Percentiles rank a stretch among this genome's conserved stretches.
Evolutionary conservation across 257 asterid genomes (phyloP).

Genomic region (Scutellaria galericulata): DNA sequence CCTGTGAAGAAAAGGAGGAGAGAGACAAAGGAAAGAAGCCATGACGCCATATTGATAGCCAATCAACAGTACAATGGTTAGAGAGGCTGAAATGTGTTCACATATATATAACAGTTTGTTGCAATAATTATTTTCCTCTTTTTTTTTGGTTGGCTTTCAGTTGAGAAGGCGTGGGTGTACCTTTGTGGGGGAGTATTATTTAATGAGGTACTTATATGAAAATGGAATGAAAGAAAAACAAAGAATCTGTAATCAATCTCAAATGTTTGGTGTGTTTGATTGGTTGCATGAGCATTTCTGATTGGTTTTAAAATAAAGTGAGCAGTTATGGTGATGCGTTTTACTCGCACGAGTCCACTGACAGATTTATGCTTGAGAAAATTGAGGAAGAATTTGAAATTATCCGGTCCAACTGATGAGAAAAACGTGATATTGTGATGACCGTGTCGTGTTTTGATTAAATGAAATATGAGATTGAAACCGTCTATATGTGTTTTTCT

Average conservation of each 20-base stretch:
- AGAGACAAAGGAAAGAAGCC: conserved; percentile 36
- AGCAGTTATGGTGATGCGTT: conserved; percentile 15
- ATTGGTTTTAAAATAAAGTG: conserved; percentile 2
- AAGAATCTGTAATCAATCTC: not conserved
- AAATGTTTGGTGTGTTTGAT: not conserved
- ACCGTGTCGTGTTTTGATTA: not conserved
- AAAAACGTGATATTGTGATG: no score
- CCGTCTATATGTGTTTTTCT: no score
- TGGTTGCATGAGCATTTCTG: conserved; percentile 1
- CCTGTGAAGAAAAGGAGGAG: conserved; percentile 45
- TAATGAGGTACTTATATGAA: not conserved
- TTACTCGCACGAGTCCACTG: not conserved
- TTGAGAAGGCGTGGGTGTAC: conserved; percentile 18
- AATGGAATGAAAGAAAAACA: not conserved
- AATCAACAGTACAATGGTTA: not conserved
- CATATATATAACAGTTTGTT: conserved; percentile 4
- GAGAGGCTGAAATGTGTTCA: not conserved
- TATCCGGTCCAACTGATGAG: not conserved
- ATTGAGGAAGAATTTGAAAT: not conserved
- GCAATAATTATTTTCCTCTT: conserved; percentile 1
- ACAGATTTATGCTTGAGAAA: not conserved
- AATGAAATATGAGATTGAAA: not conserved
- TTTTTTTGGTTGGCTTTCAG: conserved; percentile 19
- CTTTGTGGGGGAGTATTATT: not conserved
- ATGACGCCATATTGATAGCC: conserved; percentile 39